A percentile compares a stretch with the other conserved stretches of the same genome.
These are phyloP conservation scores for Mycosphaerella sp. DNA, from an alignment of 2,329 filamentous ascomycete genomes.

Conservation along the genomic window DNA sequence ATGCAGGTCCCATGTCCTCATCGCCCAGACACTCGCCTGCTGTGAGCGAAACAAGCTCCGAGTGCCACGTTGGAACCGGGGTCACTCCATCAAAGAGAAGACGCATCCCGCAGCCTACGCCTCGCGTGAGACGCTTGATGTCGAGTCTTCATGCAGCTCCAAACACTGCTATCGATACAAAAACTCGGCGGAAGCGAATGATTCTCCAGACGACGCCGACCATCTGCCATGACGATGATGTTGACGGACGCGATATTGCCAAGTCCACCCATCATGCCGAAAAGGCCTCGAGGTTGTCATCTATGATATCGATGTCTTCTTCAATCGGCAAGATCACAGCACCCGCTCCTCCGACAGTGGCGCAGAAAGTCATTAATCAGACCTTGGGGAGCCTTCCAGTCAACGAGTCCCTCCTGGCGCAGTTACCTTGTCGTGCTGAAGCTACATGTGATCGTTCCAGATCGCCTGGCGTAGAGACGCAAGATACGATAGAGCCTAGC, in stretches of 20 bases:
- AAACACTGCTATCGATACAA: not conserved
- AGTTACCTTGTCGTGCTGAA: slow-evolving; percentile 1
- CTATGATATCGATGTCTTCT: not conserved
- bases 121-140: not conserved
- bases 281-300: not conserved
- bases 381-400: slow-evolving; percentile 11
- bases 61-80: not conserved
- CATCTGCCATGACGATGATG: not conserved
- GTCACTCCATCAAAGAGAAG: not conserved
- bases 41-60: not conserved
- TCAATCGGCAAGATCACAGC: not conserved
- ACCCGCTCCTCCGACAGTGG: not conserved
- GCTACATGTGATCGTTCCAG: not conserved
- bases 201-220: not conserved
- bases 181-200: not conserved
- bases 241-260: not conserved
- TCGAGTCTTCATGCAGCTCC: not conserved
- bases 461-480: slow-evolving; percentile 3
- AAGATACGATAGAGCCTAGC: slow-evolving; percentile 20
- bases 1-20: slow-evolving; percentile 15
- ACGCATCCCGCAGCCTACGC: not conserved
- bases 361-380: no score
- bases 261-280: not conserved
- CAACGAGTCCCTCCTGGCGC: slow-evolving; percentile 22
- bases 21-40: not conserved